A percentile compares a stretch with the other conserved stretches of the same genome.
phyloP scores from a whole-genome alignment of 306 rosid species.

The Aeschynomene evenia region DNA sequence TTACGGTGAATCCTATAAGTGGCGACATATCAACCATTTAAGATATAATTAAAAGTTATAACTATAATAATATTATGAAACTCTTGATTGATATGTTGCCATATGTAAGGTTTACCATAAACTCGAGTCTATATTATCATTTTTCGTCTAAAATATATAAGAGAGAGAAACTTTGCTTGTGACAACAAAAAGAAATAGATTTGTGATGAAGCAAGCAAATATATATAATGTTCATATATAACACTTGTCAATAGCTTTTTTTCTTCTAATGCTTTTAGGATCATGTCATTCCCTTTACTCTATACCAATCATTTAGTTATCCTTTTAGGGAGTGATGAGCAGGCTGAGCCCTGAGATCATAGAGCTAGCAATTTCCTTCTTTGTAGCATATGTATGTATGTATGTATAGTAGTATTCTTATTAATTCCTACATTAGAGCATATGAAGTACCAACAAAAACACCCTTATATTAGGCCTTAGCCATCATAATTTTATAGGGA shows the following conservation, averaged over 20 bases:
- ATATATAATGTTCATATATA: slow-evolving; percentile 31
- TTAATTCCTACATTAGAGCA: slow-evolving; percentile 15
- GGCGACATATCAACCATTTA: too few species aligned
- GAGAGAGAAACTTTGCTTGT: slow-evolving; percentile 38
- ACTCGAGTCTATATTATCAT: too few species aligned
- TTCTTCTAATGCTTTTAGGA: slow-evolving; percentile 5
- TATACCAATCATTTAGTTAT: slow-evolving; percentile 2
- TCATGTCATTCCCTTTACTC: slow-evolving; percentile 21
- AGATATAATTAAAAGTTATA: too few species aligned
- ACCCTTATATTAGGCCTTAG: too few species aligned
- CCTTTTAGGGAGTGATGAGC: too few species aligned
- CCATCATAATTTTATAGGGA: too few species aligned
- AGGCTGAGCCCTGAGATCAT: background rate
- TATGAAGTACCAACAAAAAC: slow-evolving; percentile 32
- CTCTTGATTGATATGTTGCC: too few species aligned
- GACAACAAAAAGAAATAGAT: slow-evolving; percentile 9
- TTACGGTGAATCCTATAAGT: too few species aligned
- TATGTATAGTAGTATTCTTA: background rate
- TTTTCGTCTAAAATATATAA: too few species aligned
- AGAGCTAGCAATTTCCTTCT: slow-evolving; percentile 25
- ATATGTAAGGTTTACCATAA: too few species aligned
- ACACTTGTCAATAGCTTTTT: slow-evolving; percentile 11
- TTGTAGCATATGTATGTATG: too few species aligned
- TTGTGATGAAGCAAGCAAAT: slow-evolving; percentile 37
- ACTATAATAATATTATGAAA: too few species aligned